A percentile compares a stretch with the other conserved stretches of the same genome.
phyloP scores from a whole-genome alignment of 2,329 filamentous ascomycete species.

The Fusarium heterosporum region DNA sequence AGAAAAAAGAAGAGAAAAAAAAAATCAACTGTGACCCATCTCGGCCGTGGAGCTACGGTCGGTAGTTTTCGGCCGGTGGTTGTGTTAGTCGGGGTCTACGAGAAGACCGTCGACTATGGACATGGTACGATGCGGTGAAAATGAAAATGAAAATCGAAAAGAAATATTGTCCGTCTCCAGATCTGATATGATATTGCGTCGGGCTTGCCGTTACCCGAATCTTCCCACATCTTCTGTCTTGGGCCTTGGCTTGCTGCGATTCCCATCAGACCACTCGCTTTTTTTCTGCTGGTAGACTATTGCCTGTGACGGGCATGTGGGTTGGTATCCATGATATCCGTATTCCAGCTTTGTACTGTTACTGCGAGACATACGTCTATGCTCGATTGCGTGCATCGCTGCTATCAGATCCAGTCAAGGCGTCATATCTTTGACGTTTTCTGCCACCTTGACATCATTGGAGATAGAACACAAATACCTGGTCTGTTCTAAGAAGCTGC shows the following conservation, averaged over 20 bases:
- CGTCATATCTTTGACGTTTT: constrained; percentile 1
- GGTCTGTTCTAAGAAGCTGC: constrained; percentile 6
- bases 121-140: constrained; percentile 36
- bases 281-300: neutral
- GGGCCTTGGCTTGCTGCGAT: constrained; percentile 4
- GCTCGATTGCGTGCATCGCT: constrained; percentile 2
- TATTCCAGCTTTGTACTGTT: neutral
- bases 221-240: constrained; percentile 21
- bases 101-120: constrained; percentile 15
- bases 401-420: neutral
- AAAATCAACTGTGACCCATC: constrained; percentile 3
- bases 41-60: constrained; percentile 31
- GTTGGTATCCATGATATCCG: neutral
- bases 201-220: constrained; percentile 24
- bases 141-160: constrained; percentile 11
- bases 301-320: constrained; percentile 26
- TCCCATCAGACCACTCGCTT: constrained; percentile 3
- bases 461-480: neutral
- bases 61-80: constrained; percentile 45
- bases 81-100: constrained; percentile 15
- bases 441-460: neutral
- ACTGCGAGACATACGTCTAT: constrained; percentile 27
- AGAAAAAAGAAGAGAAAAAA: neutral
- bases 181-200: constrained; percentile 13
- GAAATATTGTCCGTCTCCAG: constrained; percentile 31